A percentile compares a stretch with the other conserved stretches of the same genome.
phyloP scores from a whole-genome alignment of 1,284 basidiomycete genomes.

The Taiwanofungus camphoratus region DNA sequence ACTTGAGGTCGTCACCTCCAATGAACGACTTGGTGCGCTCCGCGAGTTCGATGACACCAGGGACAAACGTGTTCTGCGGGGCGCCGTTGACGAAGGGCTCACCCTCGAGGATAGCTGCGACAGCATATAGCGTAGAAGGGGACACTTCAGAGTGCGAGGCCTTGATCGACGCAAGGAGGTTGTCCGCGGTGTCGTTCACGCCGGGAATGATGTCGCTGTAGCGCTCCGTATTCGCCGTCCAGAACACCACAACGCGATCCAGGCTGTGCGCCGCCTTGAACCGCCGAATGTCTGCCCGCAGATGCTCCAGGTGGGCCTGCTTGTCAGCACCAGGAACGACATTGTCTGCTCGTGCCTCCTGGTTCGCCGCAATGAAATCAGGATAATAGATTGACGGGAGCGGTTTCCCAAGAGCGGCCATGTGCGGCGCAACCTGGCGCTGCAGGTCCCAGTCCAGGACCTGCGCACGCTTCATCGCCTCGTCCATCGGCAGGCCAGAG shows the following conservation, averaged over 20 bases:
- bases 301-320: conserved; percentile 86
- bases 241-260: conserved; percentile 89
- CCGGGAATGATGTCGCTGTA: conserved; percentile 94
- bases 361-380: conserved; percentile 97
- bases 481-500: conserved; percentile 78
- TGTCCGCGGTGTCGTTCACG: conserved; percentile 93
- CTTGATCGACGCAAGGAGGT: conserved; percentile 81
- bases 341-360: conserved; percentile 94
- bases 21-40: conserved; percentile 91
- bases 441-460: conserved; percentile 97
- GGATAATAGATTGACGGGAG: conserved; percentile 95
- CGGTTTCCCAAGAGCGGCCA: conserved; percentile 79
- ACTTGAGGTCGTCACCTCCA: conserved; percentile 97
- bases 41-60: conserved; percentile 90
- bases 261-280: conserved; percentile 87
- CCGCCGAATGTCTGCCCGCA: conserved; percentile 88
- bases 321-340: conserved; percentile 84
- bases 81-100: conserved; percentile 97
- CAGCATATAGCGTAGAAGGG: conserved; percentile 93
- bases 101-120: conserved; percentile 93
- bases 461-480: conserved; percentile 90
- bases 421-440: conserved; percentile 86
- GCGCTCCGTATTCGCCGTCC: conserved; percentile 99
- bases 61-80: conserved; percentile 99
- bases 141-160: conserved; percentile 88